Percentiles rank a stretch among this genome's conserved stretches.
phyloP scores from a whole-genome alignment of 2,329 filamentous ascomycete genomes.

The Penicillium nordicum region DNA sequence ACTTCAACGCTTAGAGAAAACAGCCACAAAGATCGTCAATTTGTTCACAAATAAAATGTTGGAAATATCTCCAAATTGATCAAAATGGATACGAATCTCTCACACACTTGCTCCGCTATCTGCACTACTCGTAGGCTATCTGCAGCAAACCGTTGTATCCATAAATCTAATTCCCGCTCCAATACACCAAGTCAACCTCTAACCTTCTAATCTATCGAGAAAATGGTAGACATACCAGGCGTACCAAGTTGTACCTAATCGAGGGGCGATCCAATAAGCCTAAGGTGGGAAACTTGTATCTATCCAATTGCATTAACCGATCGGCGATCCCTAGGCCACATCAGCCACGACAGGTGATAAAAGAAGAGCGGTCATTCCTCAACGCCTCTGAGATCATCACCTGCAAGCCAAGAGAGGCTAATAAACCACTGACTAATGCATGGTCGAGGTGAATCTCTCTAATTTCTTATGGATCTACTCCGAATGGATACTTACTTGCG shows the following conservation, averaged over 20 bases:
- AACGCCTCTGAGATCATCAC: conserved; percentile 14
- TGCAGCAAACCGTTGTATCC: background rate
- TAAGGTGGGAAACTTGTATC: background rate
- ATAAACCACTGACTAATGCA: background rate
- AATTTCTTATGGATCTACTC: background rate
- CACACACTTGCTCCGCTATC: background rate
- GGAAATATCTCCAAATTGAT: background rate
- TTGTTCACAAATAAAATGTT: background rate
- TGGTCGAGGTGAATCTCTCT: background rate
- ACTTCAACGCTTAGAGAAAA: background rate
- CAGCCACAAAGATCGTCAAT: background rate
- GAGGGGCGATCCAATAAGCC: conserved; percentile 4
- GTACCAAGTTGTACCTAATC: conserved; percentile 5
- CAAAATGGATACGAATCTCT: background rate
- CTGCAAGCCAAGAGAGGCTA: conserved; percentile 9
- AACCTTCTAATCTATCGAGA: background rate
- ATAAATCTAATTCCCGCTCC: background rate
- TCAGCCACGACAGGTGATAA: conserved; percentile 4
- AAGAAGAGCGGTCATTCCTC: background rate
- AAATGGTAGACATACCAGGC: background rate
- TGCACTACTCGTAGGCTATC: background rate
- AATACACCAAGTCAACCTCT: background rate
- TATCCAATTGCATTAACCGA: conserved; percentile 4
- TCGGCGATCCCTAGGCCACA: conserved; percentile 11
- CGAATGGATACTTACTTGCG: background rate